phyloP scores from a whole-genome alignment of 2,329 filamentous ascomycete genomes.

The Diaporthe sp. region DNA sequence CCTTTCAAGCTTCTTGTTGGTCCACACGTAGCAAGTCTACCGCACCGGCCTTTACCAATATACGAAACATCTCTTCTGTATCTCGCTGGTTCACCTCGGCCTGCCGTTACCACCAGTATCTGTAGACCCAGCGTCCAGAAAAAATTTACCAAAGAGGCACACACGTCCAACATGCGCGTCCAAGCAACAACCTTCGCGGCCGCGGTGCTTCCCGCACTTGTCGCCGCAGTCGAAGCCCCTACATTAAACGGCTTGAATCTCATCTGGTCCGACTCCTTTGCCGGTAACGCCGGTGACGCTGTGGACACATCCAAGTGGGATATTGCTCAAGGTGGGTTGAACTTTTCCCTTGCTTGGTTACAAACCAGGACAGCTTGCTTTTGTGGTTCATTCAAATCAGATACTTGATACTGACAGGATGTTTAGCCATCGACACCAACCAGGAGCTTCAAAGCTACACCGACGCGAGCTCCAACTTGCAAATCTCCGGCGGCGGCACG shows the following conservation, averaged over 20 bases:
- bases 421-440: slow-evolving; percentile 47
- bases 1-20: background rate
- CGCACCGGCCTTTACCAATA: background rate
- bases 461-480: slow-evolving; percentile 56
- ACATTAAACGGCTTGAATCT: slow-evolving; percentile 50
- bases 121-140: slow-evolving; percentile 24
- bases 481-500: slow-evolving; percentile 60
- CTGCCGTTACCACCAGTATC: background rate
- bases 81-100: background rate
- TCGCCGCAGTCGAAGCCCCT: slow-evolving; percentile 51
- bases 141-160: background rate
- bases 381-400: background rate
- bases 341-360: too few relatives aligned
- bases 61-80: background rate
- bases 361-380: background rate
- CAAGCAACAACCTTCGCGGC: slow-evolving; percentile 40
- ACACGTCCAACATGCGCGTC: slow-evolving; percentile 29
- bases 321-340: slow-evolving; percentile 44
- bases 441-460: slow-evolving; percentile 63
- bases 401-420: background rate
- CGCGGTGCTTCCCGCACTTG: slow-evolving; percentile 43
- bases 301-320: slow-evolving; percentile 54
- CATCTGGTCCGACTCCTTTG: slow-evolving; percentile 57
- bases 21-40: slow-evolving; percentile 32
- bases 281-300: slow-evolving; percentile 46